A percentile compares a stretch with the other conserved stretches of the same genome.
Evolutionary conservation across 352 stramenopile genomes (phyloP).

Genomic region (Phytopythium helicoides): DNA sequence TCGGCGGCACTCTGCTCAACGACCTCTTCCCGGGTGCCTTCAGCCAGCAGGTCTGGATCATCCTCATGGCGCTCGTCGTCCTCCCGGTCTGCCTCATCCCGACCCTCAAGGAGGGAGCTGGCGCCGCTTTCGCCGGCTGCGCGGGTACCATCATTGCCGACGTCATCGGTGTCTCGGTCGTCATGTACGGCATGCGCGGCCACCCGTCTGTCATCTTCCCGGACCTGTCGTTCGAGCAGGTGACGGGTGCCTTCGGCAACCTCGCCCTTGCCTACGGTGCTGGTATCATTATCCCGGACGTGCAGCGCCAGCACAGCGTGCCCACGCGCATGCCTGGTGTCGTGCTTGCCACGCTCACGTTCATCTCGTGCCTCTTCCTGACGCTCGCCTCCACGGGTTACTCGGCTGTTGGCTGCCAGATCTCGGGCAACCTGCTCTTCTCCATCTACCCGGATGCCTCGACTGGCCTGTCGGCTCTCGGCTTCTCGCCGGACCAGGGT

Average conservation of each 20-base stretch:
- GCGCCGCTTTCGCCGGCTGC: slow-evolving; percentile 45
- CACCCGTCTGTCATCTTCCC: slow-evolving; percentile 42
- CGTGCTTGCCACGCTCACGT: too few species aligned
- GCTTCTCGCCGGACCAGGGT: slow-evolving; percentile 40
- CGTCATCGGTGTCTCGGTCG: slow-evolving; percentile 36
- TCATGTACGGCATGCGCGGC: slow-evolving; percentile 45
- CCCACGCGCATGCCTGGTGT: too few species aligned
- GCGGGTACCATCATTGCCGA: slow-evolving; percentile 55
- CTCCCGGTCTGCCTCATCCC: slow-evolving; percentile 41
- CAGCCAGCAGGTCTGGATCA: slow-evolving; percentile 45
- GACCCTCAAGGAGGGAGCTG: slow-evolving; percentile 49
- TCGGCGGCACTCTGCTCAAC: slow-evolving; percentile 23
- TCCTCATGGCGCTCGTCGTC: slow-evolving; percentile 50
- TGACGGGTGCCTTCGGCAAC: slow-evolving; percentile 20
- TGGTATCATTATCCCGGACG: too few species aligned
- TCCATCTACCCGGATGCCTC: slow-evolving; percentile 34
- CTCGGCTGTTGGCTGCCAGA: too few species aligned
- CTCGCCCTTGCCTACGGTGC: too few species aligned
- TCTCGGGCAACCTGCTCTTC: too few species aligned
- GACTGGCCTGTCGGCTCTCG: slow-evolving; percentile 30
- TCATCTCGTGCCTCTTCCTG: too few species aligned
- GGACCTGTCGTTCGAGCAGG: slow-evolving; percentile 45
- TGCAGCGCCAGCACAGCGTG: too few species aligned
- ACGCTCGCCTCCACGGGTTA: too few species aligned
- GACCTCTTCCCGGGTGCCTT: slow-evolving; percentile 49